phyloP scores from a whole-genome alignment of 345 rosid species.

The Salix koriyanagi region DNA sequence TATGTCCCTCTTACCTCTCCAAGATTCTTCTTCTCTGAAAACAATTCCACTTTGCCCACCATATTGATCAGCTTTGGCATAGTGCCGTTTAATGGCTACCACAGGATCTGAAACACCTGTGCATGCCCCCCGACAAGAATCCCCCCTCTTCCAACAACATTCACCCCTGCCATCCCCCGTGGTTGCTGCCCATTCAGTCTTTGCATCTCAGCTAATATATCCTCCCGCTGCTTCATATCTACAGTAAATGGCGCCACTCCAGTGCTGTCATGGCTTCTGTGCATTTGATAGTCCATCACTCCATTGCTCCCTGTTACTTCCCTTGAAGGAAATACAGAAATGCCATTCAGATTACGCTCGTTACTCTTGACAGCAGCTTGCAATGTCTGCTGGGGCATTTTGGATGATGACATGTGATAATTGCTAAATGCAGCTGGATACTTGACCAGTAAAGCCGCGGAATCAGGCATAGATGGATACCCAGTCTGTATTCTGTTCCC shows the following conservation, averaged over 20 bases:
- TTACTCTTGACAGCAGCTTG: conserved; percentile 32
- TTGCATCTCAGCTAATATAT: conserved; percentile 37
- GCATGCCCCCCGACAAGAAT: conserved; percentile 39
- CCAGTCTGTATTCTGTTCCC: conserved; percentile 76
- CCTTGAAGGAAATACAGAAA: conserved; percentile 28
- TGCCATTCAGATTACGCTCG: conserved; percentile 31
- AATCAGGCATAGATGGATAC: conserved; percentile 67
- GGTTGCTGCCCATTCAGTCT: conserved; percentile 48
- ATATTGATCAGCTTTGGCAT: conserved; percentile 41
- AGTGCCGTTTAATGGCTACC: conserved; percentile 57
- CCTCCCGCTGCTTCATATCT: conserved; percentile 49
- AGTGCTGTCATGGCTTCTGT: conserved; percentile 28
- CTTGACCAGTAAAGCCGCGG: conserved; percentile 59
- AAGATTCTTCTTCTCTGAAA: conserved; percentile 47
- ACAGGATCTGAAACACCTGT: conserved; percentile 56
- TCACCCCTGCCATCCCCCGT: conserved; percentile 44
- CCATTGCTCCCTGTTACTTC: conserved; percentile 40
- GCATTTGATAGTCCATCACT: conserved; percentile 42
- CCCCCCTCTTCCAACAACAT: conserved; percentile 44
- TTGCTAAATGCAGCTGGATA: conserved; percentile 68
- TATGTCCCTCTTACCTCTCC: conserved; percentile 58
- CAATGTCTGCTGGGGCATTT: conserved; percentile 37
- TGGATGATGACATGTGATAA: conserved; percentile 29
- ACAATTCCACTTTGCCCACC: conserved; percentile 40
- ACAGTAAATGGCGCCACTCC: conserved; percentile 39